Conservation (phyloP, 805 yeast genomes). For the Dipodascus geniculatus region DNA sequence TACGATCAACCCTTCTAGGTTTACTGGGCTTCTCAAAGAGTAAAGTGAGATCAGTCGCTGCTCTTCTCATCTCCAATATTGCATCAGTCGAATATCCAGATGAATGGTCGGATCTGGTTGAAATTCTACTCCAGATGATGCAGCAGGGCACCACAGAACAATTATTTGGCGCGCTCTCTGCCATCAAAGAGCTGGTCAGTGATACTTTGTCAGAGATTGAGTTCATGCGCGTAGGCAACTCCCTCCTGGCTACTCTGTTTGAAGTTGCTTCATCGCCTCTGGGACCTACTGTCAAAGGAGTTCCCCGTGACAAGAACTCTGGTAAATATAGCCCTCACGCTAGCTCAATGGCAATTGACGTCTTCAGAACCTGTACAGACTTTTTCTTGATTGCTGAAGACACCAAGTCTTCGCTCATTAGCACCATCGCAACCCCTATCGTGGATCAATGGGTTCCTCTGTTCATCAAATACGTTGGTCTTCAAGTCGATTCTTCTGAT, state of each 20-base stretch:
- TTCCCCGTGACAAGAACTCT: not conserved
- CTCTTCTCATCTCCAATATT: constrained; percentile 71
- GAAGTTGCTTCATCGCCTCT: constrained; percentile 11
- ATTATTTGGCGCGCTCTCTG: constrained; percentile 26
- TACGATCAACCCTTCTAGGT: constrained; percentile 40
- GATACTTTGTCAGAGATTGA: constrained; percentile 80
- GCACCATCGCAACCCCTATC: constrained; percentile 3
- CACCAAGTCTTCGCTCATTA: not conserved
- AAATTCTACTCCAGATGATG: constrained; percentile 29
- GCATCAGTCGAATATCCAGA: constrained; percentile 90
- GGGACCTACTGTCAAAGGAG: constrained; percentile 24
- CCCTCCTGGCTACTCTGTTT: constrained; percentile 14
- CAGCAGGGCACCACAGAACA: constrained; percentile 7
- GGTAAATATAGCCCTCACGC: constrained; percentile 4
- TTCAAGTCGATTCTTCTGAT: not conserved
- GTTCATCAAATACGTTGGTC: not conserved
- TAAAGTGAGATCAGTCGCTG: constrained; percentile 53
- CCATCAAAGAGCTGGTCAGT: constrained; percentile 59
- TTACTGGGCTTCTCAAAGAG: constrained; percentile 39
- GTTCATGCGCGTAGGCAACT: constrained; percentile 57
- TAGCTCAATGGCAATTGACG: constrained; percentile 20
- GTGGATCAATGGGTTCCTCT: not conserved
- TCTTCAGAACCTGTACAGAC: constrained; percentile 24
- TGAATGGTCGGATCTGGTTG: constrained; percentile 70
- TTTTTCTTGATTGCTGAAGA: constrained; percentile 17